Conservation (phyloP, 108 stramenopile species). For the Skeletonema costatum region DNA sequence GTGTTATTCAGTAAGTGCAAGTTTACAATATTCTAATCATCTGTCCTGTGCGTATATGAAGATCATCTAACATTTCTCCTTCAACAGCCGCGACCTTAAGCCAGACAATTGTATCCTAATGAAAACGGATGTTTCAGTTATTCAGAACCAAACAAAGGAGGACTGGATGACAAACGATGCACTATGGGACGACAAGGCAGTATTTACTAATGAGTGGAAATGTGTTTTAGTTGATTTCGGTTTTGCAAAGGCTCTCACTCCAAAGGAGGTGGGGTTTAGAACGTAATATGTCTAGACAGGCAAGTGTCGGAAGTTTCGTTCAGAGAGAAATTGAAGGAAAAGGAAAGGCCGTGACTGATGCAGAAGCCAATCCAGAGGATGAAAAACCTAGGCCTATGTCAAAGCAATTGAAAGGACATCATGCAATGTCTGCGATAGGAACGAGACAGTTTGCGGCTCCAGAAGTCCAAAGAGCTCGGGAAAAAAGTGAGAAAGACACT, state of each 20-base stretch:
- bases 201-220: constrained; percentile 63
- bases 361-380: neutral
- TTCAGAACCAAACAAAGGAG: constrained; percentile 41
- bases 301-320: constrained; percentile 40
- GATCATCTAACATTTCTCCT: too few species aligned
- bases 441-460: constrained; percentile 82
- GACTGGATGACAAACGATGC: constrained; percentile 64
- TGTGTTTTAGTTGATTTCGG: constrained; percentile 86
- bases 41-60: too few species aligned
- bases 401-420: constrained; percentile 4
- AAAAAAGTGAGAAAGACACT: constrained; percentile 13
- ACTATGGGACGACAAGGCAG: constrained; percentile 72
- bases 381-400: neutral
- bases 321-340: constrained; percentile 32
- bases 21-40: too few species aligned
- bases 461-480: constrained; percentile 50
- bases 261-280: constrained; percentile 46
- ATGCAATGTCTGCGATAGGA: constrained; percentile 70
- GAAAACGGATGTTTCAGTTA: constrained; percentile 39
- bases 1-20: constrained; percentile 22
- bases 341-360: neutral
- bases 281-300: constrained; percentile 45
- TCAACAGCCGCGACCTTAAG: constrained; percentile 80
- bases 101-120: constrained; percentile 79
- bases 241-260: constrained; percentile 75